Base-by-base conservation (phyloP, 1,284 basidiomycete species). In the Malassezia psittaci region DNA sequence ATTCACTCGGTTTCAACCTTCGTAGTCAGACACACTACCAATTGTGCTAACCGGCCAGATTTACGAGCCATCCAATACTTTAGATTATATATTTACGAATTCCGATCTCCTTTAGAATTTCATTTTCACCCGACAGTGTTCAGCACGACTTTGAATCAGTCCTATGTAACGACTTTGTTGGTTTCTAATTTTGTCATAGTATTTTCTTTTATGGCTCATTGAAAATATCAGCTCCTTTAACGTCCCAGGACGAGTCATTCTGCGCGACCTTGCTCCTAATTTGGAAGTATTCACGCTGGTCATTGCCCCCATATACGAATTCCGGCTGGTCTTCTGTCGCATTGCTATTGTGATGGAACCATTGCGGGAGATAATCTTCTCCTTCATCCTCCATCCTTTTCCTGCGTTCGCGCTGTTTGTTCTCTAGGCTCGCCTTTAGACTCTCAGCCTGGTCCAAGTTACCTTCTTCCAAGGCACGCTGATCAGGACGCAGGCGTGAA, bases 401-500 rank as follows among this genome's bases (percentile, higher is more conserved):
- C 13, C 77, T 64, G 32, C 76, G 63, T 15, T 61, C 60, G 4
- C 78, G 68, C 62, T 80, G 79, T 21, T 69, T 68, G 49, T 73
- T 85, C 74, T 94, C 90, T 11, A 93, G 77, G 33, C 80, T 78
- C 29, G 78, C 74, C 77, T 94, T 94, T 67, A 86, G 80, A 48
- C 75, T 75, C 67, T 94, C 90, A 1, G 90, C 89, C 44, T 78
- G 67, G 56, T 88, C 84, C 2, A 87, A 73, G 44, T 86, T 77
- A 11, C 89, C 90, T 61, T 86, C 82, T 74, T 94, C 90, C 42
- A 91, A 78, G 4, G 88, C 87, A 32, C 85, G 79, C 51, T 93
- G 86, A 76, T 94, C 90, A 1, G 89, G 87, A 35, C 90, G 81
- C 56, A 83, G 78, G 33, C 90, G 81, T 8, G 89, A 90, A 72